Base-by-base conservation (phyloP, 768 basidiomycete species). In the Omphalotus guepiniiformis region DNA sequence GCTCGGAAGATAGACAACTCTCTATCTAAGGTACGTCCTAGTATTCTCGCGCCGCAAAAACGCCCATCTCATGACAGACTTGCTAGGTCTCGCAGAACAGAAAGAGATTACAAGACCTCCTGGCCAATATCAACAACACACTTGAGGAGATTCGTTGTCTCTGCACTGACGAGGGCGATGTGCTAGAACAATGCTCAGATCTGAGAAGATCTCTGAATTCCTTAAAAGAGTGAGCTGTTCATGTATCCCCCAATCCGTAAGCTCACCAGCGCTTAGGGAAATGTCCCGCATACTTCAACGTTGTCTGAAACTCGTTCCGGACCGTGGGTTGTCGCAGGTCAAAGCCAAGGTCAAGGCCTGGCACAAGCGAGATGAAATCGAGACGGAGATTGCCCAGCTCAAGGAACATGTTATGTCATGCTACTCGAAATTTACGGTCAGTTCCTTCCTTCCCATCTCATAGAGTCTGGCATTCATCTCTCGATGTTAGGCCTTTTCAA, bases 351-450 rank as follows among this genome's bases (percentile, higher is more conserved):
- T 54, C n/a, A 50, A 43, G 22, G 15, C 12, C 15, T 54, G 53
- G 53, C 22, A 40, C 3, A 51, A 54, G 40, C 50, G 49, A 1
- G 46, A 54, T 18, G 37, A 54, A 9, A 18, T 54, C 9, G 50
- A 54, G 37, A 16, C 11, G 1, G 32, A 50, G 25, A 50, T 53
- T 9, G 6, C 6, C 2, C 19, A 19, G 18, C 29, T 53, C 28
- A 50, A 44, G 30, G 41, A 51, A 12, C 53, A 44, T 40, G 47
- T 48, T 3, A 51, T 40, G 9, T 44, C 42, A n/a, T 54, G 53
- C 16, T 48, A 22, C 9, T 4, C 39, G 19, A 25, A 47, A 28
- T 54, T 54, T 18, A 48, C 42, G 13, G 53, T 41, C 11, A 15
- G 42, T 22, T 12, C 7, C 3, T 19, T n/a, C 11, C 23, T 2